A percentile compares a stretch with the other conserved stretches of the same genome.
phyloP scores from a whole-genome alignment of 345 rosid species.

The Chamaenerion angustifolium region DNA sequence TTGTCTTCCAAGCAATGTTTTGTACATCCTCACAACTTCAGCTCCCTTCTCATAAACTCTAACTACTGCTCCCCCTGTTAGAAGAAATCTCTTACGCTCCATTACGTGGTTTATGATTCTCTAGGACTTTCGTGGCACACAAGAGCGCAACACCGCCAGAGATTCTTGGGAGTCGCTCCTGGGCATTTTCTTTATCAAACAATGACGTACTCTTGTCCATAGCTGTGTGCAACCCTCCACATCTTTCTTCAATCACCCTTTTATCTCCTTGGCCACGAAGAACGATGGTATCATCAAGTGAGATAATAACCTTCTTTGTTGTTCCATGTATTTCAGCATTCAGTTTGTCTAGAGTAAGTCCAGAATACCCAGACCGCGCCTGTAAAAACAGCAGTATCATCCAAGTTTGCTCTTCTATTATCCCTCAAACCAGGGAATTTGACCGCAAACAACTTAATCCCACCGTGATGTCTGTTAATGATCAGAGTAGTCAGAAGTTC shows the following conservation, averaged over 20 bases:
- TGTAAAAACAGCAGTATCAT: conserved; percentile 75
- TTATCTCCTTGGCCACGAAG: conserved; percentile 85
- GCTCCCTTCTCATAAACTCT: conserved; percentile 80
- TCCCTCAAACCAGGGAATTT: conserved; percentile 96
- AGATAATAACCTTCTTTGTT: conserved; percentile 70
- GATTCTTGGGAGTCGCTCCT: too few relatives aligned
- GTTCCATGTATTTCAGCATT: conserved; percentile 66
- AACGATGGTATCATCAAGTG: conserved; percentile 69
- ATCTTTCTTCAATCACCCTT: conserved; percentile 78
- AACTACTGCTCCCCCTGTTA: too few relatives aligned
- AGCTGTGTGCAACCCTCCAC: too few relatives aligned
- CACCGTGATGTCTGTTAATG: conserved; percentile 77
- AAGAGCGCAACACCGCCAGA: too few relatives aligned
- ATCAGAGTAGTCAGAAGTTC: conserved; percentile 67
- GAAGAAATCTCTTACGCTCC: too few relatives aligned
- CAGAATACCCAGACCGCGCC: conserved; percentile 85
- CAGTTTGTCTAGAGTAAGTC: conserved; percentile 54
- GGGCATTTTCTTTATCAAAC: too few relatives aligned
- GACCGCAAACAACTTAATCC: conserved; percentile 61
- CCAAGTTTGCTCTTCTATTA: conserved; percentile 63
- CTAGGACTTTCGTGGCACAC: too few relatives aligned
- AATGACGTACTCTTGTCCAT: too few relatives aligned
- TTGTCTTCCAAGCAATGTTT: conserved; percentile 74
- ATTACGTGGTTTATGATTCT: too few relatives aligned
- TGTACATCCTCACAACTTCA: conserved; percentile 99